Base-by-base conservation (phyloP, 2,329 filamentous ascomycete species). In the Hymenoscyphus infarciens region DNA sequence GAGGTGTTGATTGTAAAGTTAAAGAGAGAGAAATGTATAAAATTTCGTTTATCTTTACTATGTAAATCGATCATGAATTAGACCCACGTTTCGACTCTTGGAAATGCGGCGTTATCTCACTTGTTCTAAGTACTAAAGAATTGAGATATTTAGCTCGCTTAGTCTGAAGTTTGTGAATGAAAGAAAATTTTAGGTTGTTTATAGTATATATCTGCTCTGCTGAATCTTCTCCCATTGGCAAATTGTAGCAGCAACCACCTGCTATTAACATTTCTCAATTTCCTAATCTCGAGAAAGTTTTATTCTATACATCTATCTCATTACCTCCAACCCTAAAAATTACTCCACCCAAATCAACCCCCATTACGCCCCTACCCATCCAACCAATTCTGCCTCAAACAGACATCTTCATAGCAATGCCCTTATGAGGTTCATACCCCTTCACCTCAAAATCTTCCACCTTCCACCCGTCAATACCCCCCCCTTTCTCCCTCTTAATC, bases 371-470 rank as follows among this genome's bases (percentile, higher is more conserved):
- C 25, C 25, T 27, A 27, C 52, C 1, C 8, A 2, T 15, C 52
- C 11, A 53, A 8, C 19, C 19, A 19, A 19, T 22, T n/a, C 27
- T 27, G 19, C n/a, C n/a, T 38, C 67, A 73, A 27, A 98, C 94
- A 73, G 91, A 96, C 95, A 99, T 99, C 80, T 98, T 97, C 95
- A 99, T 99, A 54, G 90, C 84, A 78, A 99, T 96, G 5, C 84
- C 84, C 79, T 93, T 94, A 76, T 97, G 92, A 62, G 95, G 94
- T 57, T 93, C 85, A 75, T 99, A 99, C 0, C 89, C 93, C 72
- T 90, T 82, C 5, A 99, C 84, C 63, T 89, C 87, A 75, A 99
- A 94, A 65, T 99, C 93, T 68, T 96, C 92, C 1, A 86, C 81
- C 74, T 86, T 87, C 92, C 95, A 98, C 1, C 91, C 92, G 74